Evolutionary conservation across 768 basidiomycete genomes (phyloP).

Genomic region (Cystofilobasidium macerans): DNA sequence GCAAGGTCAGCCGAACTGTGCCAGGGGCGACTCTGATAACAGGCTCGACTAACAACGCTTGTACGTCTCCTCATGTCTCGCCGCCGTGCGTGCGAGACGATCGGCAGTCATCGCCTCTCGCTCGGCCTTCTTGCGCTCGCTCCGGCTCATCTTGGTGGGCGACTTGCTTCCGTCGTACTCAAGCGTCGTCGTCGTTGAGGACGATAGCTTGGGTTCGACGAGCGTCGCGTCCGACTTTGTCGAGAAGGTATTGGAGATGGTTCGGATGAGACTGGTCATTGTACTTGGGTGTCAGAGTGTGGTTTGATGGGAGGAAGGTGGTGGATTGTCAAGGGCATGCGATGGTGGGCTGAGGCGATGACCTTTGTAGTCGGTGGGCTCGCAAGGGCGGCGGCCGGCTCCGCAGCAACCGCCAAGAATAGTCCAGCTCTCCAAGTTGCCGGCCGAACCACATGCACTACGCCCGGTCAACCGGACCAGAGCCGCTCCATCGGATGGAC

Average conservation of each 20-base stretch:
- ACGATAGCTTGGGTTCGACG: neutral
- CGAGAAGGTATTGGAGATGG: neutral
- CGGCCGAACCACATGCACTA: too few relatives aligned
- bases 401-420: too few relatives aligned
- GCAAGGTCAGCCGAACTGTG: neutral
- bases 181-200: neutral
- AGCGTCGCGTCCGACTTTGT: neutral
- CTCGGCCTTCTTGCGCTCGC: neutral
- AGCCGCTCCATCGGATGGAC: too few relatives aligned
- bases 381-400: too few relatives aligned
- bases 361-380: too few relatives aligned
- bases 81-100: neutral
- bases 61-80: neutral
- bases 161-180: neutral
- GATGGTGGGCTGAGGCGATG: too few relatives aligned
- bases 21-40: too few relatives aligned
- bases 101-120: too few relatives aligned
- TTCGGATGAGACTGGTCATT: neutral
- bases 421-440: too few relatives aligned
- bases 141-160: neutral
- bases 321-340: neutral
- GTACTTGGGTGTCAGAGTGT: neutral
- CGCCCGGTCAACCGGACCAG: too few relatives aligned
- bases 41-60: neutral
- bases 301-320: too few relatives aligned